Percentiles rank a stretch among this genome's conserved stretches.
Conservation (phyloP, 495 filamentous ascomycete genomes). For the Penicillium cosmopolitanum region DNA sequence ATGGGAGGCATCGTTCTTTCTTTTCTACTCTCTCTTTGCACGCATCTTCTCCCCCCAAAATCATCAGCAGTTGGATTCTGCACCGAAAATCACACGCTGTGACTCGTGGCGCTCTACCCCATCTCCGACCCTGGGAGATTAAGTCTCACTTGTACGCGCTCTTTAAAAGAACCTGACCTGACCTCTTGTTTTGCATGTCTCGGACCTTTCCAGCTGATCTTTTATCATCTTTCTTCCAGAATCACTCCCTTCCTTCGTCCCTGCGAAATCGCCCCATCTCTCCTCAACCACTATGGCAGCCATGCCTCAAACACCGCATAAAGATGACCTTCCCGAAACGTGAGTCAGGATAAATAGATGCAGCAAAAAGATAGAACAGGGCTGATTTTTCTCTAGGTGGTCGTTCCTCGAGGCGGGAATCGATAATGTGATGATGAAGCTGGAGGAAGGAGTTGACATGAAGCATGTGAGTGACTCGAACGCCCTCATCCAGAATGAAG, state of each 20-base stretch:
- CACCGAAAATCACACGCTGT: constrained; percentile 4
- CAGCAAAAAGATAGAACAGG: neutral
- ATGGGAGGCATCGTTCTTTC: neutral
- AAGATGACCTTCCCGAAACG: constrained; percentile 85
- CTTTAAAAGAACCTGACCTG: neutral
- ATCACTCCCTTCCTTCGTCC: constrained; percentile 9
- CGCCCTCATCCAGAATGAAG: neutral
- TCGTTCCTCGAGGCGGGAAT: constrained; percentile 84
- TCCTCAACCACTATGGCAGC: constrained; percentile 39
- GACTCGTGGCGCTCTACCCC: constrained; percentile 28
- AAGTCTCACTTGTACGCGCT: constrained; percentile 8
- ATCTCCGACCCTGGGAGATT: constrained; percentile 11
- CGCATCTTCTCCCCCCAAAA: neutral
- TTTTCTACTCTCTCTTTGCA: neutral
- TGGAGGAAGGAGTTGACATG: constrained; percentile 93
- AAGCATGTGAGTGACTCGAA: constrained; percentile 63
- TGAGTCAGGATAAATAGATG: constrained; percentile 46
- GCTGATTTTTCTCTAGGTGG: constrained; percentile 64
- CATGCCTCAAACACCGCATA: constrained; percentile 61
- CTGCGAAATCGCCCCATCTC: neutral
- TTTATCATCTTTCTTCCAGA: neutral
- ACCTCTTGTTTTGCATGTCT: neutral
- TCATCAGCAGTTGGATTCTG: neutral
- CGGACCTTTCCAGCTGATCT: too few relatives aligned
- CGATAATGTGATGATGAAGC: constrained; percentile 86